phyloP scores from a whole-genome alignment of 2,329 filamentous ascomycete species.

The Botrytis tulipae region DNA sequence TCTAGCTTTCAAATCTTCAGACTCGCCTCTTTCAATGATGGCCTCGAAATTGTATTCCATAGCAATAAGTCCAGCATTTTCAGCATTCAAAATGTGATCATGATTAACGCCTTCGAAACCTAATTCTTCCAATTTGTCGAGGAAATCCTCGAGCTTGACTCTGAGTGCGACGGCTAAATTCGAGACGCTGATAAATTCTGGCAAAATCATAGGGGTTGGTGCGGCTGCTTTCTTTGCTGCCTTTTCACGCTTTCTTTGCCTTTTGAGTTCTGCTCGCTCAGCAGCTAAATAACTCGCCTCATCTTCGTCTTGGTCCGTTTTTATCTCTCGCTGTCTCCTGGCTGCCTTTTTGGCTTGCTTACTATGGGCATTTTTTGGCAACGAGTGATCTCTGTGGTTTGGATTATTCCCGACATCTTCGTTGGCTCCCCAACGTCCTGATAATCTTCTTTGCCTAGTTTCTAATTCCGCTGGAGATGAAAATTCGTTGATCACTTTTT shows the following conservation, averaged over 20 bases:
- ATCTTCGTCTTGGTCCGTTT: slow-evolving; percentile 33
- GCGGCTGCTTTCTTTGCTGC: slow-evolving; percentile 44
- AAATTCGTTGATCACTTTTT: neutral
- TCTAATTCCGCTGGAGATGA: neutral
- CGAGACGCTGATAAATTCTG: slow-evolving; percentile 87
- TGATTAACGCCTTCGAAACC: slow-evolving; percentile 84
- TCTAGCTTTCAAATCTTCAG: slow-evolving; percentile 68
- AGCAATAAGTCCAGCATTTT: slow-evolving; percentile 85
- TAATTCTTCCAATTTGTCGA: slow-evolving; percentile 73
- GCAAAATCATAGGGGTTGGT: slow-evolving; percentile 69
- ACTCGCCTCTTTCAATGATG: slow-evolving; percentile 64
- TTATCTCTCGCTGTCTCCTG: slow-evolving; percentile 32
- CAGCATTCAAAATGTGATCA: slow-evolving; percentile 84
- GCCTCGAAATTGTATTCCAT: slow-evolving; percentile 93
- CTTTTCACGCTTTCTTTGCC: slow-evolving; percentile 42
- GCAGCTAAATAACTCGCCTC: slow-evolving; percentile 36
- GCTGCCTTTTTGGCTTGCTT: slow-evolving; percentile 35
- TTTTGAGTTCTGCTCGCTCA: slow-evolving; percentile 45
- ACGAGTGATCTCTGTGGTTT: slow-evolving; percentile 1
- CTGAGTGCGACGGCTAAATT: slow-evolving; percentile 75
- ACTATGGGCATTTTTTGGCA: slow-evolving; percentile 28
- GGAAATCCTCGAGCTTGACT: slow-evolving; percentile 68
- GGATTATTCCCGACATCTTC: slow-evolving; percentile 11
- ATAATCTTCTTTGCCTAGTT: slow-evolving; percentile 6
- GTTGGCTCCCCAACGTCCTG: slow-evolving; percentile 14